A percentile compares a stretch with the other conserved stretches of the same genome.
Conservation (phyloP, 108 stramenopile species). For the Tribonema minus region DNA sequence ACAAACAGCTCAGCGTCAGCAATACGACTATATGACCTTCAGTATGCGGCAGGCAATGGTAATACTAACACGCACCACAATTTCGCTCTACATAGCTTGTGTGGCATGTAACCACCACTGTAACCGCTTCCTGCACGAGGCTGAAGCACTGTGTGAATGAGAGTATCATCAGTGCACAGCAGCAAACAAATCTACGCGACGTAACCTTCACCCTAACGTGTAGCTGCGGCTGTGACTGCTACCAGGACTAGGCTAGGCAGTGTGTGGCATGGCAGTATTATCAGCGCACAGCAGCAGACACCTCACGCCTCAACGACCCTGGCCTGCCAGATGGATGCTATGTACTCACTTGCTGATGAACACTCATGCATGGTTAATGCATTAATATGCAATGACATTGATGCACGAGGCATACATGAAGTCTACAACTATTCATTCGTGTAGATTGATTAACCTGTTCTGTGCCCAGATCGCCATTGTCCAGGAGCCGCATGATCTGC, state of each 20-base stretch:
- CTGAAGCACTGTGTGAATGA: background rate
- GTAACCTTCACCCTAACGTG: no score
- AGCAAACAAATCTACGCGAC: no score
- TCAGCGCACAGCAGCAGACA: no score
- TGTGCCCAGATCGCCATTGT: constrained; percentile 78
- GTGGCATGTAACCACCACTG: background rate
- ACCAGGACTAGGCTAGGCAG: no score
- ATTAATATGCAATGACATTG: background rate
- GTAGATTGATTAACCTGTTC: constrained; percentile 42
- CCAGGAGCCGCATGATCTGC: constrained; percentile 87
- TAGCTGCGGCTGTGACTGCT: no score
- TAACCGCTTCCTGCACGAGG: background rate
- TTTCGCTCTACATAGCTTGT: background rate
- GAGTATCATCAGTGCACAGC: background rate
- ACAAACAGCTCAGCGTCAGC: background rate
- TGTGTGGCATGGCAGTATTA: no score
- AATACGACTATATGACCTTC: background rate
- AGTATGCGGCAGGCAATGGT: background rate
- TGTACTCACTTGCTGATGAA: background rate
- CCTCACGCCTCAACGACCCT: no score
- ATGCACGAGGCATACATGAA: background rate
- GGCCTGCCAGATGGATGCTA: no score
- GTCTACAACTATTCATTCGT: background rate
- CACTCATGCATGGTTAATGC: background rate
- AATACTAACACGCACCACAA: background rate